phyloP scores from a whole-genome alignment of 352 stramenopile genomes.

The Globisporangium viniferum region DNA sequence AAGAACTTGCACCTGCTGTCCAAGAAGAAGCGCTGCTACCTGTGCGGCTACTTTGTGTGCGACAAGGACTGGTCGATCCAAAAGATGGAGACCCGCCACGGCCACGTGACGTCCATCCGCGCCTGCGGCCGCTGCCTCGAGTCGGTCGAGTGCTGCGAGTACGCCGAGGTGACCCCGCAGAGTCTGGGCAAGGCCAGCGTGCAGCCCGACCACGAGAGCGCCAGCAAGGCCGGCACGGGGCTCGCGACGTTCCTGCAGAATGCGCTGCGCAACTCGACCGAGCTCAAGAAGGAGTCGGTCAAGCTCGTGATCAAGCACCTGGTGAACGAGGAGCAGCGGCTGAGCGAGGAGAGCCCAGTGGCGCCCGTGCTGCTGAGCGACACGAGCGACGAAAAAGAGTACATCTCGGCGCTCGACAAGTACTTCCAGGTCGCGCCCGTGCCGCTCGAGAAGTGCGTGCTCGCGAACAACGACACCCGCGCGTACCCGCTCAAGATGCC shows the following conservation, averaged over 20 bases:
- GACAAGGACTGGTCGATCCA: conserved; percentile 35
- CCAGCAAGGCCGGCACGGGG: neutral
- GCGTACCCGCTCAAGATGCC: conserved; percentile 37
- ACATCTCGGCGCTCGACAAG: conserved; percentile 28
- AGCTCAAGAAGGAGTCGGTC: conserved; percentile 20
- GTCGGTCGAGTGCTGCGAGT: conserved; percentile 52
- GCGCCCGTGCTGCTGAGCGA: neutral
- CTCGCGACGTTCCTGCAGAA: conserved; percentile 25
- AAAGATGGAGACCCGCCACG: conserved; percentile 23
- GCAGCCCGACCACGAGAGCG: conserved; percentile 12
- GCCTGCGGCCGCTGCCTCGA: conserved; percentile 51
- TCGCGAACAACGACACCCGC: conserved; percentile 29
- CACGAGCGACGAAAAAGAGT: conserved; percentile 21
- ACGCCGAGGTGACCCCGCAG: conserved; percentile 32
- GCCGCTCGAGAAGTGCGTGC: conserved; percentile 31
- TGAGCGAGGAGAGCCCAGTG: neutral
- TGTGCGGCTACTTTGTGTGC: conserved; percentile 39
- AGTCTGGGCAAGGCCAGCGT: conserved; percentile 24
- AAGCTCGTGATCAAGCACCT: conserved; percentile 32
- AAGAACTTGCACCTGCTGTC: conserved; percentile 35
- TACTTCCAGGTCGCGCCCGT: conserved; percentile 22
- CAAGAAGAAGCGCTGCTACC: conserved; percentile 35
- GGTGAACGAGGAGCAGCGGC: conserved; percentile 12
- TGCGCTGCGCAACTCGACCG: conserved; percentile 15
- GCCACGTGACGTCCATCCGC: conserved; percentile 35